Conservation (phyloP, 2,329 filamentous ascomycete genomes). For the Neofusicoccum sp. region DNA sequence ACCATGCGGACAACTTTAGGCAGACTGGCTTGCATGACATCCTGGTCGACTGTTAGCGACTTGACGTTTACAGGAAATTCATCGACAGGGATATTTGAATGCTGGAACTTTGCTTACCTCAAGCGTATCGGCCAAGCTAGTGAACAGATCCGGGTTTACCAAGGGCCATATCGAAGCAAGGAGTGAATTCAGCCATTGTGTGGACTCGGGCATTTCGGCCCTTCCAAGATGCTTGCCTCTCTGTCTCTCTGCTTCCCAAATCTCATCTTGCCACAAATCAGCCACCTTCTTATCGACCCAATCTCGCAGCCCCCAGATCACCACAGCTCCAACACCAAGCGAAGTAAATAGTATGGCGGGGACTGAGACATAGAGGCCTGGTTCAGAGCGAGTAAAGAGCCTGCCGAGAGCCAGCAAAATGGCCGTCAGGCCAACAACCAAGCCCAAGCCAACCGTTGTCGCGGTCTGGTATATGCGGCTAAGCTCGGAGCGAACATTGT, state of each 20-base stretch:
- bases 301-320: conserved; percentile 53
- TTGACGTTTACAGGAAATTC: background rate
- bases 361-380: conserved; percentile 30
- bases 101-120: conserved; percentile 46
- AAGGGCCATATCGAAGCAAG: conserved; percentile 71
- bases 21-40: conserved; percentile 78
- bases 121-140: conserved; percentile 67
- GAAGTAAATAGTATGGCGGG: conserved; percentile 28
- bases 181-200: conserved; percentile 72
- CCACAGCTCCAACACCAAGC: conserved; percentile 33
- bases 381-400: conserved; percentile 23
- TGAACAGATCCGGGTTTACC: conserved; percentile 74
- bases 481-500: conserved; percentile 48
- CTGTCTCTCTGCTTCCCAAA: conserved; percentile 67
- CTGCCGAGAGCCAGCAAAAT: conserved; percentile 28
- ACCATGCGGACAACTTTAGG: conserved; percentile 73
- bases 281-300: conserved; percentile 66
- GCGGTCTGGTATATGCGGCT: conserved; percentile 48
- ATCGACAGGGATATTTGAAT: background rate
- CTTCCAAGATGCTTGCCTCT: conserved; percentile 53
- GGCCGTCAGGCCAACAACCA: conserved; percentile 39
- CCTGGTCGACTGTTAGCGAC: conserved; percentile 35
- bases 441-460: conserved; percentile 43
- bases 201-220: conserved; percentile 62
- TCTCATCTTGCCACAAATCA: conserved; percentile 67